phyloP scores from a whole-genome alignment of 176 grass and related monocot genomes.

The Paspalum notatum region DNA sequence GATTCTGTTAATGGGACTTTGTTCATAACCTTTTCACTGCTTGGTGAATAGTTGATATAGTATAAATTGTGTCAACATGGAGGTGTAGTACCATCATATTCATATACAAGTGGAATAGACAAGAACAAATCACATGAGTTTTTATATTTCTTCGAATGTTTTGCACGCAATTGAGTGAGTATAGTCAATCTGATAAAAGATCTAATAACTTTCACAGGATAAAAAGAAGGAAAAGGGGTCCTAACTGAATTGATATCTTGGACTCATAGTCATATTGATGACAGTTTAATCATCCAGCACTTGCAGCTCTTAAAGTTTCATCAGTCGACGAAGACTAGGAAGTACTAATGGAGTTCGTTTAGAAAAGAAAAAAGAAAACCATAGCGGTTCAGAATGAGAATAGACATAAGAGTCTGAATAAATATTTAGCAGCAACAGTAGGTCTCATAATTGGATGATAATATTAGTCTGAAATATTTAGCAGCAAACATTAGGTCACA shows the following conservation, averaged over 20 bases:
- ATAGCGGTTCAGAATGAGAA: conserved; percentile 20
- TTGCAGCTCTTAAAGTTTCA: conserved; percentile 4
- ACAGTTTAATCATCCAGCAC: conserved; percentile 1
- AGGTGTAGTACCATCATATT: not conserved
- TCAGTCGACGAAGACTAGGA: not conserved
- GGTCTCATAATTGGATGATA: not conserved
- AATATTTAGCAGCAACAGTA: conserved; percentile 2
- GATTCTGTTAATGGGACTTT: not conserved
- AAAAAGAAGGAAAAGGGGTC: not conserved
- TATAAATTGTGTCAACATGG: not conserved
- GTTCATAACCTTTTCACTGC: not conserved
- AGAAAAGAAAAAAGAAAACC: not conserved
- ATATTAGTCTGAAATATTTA: not conserved
- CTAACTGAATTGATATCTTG: conserved; percentile 31
- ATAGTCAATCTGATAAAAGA: not conserved
- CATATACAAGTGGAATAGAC: not conserved
- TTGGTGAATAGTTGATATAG: not conserved
- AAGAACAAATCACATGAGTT: not conserved
- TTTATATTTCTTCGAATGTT: not conserved
- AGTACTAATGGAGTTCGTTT: not conserved
- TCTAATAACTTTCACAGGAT: not conserved
- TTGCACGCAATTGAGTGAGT: not conserved
- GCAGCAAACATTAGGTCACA: not conserved
- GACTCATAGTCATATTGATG: not conserved
- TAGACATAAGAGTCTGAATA: not conserved